Evolutionary conservation across 2,329 filamentous ascomycete genomes (phyloP).

Genomic region (Talaromyces pinophilus): DNA sequence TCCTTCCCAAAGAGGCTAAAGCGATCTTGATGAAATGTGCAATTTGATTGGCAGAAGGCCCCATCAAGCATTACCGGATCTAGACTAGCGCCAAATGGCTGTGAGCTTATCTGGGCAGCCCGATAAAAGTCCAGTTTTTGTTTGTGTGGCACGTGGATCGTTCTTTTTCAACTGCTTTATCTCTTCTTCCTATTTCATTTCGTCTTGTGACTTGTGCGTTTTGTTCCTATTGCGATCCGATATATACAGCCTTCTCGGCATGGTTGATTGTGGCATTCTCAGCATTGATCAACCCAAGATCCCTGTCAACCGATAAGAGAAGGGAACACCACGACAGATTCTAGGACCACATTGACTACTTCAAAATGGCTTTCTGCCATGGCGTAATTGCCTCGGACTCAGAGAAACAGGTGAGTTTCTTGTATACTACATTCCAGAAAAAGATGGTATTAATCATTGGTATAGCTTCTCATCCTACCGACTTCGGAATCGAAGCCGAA

Average conservation of each 20-base stretch:
- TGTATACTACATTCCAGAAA: neutral
- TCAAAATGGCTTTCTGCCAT: conserved; percentile 5
- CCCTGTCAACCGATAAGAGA: conserved; percentile 7
- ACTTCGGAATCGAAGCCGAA: neutral
- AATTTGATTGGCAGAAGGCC: neutral
- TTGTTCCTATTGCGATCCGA: neutral
- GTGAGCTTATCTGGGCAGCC: neutral
- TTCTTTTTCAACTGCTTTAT: neutral
- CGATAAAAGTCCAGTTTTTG: neutral
- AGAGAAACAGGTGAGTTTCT: conserved; percentile 21
- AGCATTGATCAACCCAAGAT: neutral
- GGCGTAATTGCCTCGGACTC: neutral
- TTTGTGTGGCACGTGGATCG: neutral
- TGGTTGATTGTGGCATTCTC: neutral
- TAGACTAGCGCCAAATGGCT: neutral
- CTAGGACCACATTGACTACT: conserved; percentile 28
- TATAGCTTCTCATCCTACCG: conserved; percentile 6
- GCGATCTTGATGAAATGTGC: neutral
- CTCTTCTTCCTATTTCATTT: neutral
- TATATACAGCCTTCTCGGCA: neutral
- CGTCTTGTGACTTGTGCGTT: neutral
- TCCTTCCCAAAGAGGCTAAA: neutral
- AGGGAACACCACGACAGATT: neutral
- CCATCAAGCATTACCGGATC: neutral
- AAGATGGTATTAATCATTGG: neutral